Conservation (phyloP, 306 rosid species). For the Trifolium dubium region DNA sequence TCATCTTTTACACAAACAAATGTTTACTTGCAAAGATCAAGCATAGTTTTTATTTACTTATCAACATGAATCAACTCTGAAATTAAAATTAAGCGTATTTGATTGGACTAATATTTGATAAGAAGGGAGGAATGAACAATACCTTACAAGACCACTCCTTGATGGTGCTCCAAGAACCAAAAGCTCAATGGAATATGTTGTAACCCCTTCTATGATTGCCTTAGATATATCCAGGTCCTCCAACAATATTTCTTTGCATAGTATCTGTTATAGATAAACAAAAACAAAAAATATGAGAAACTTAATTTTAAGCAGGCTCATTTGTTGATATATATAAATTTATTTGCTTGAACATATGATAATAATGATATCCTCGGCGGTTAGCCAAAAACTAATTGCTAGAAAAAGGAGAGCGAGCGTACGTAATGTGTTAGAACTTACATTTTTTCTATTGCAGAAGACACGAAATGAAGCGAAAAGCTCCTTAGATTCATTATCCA, state of each 20-base stretch:
- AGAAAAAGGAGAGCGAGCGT: not conserved
- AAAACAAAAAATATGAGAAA: not conserved
- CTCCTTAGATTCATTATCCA: conserved; percentile 63
- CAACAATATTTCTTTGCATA: conserved; percentile 68
- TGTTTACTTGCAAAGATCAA: not conserved
- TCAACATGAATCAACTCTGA: too few species aligned
- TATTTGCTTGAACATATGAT: not conserved
- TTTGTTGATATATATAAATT: too few species aligned
- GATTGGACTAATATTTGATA: not conserved
- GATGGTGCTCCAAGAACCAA: conserved; percentile 81
- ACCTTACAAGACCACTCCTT: conserved; percentile 71
- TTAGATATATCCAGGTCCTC: conserved; percentile 70
- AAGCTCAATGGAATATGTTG: conserved; percentile 55
- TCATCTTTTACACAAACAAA: not conserved
- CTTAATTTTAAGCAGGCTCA: not conserved
- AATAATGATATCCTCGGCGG: not conserved
- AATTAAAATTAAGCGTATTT: not conserved
- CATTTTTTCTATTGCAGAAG: conserved; percentile 72
- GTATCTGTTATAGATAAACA: conserved; percentile 52
- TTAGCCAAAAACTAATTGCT: not conserved
- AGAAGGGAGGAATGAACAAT: not conserved
- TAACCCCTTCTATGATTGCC: conserved; percentile 58
- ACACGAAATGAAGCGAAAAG: conserved; percentile 79
- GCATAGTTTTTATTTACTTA: too few species aligned
- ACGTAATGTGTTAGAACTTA: conserved; percentile 41